Conservation (phyloP, 2,329 filamentous ascomycete genomes). For the Ophiostoma pallidulum region DNA sequence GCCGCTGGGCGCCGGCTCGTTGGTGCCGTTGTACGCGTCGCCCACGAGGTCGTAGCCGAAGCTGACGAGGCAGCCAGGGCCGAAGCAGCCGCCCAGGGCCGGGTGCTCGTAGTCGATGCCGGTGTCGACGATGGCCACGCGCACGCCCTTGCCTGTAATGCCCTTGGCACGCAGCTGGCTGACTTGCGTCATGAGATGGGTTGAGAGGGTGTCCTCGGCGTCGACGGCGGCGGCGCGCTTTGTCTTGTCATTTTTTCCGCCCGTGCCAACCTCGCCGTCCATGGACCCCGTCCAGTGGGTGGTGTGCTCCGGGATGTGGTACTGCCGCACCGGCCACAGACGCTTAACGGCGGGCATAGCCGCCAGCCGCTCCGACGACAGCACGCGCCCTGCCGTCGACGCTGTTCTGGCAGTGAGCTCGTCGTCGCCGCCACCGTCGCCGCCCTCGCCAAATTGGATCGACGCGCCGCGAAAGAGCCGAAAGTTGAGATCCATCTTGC, state of each 20-base stretch:
- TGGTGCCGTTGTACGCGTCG: slow-evolving; percentile 29
- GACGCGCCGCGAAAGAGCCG: slow-evolving; percentile 46
- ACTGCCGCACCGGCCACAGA: slow-evolving; percentile 39
- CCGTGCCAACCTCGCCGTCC: too few relatives aligned
- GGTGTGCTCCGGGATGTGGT: slow-evolving; percentile 34
- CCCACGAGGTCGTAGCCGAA: slow-evolving; percentile 16
- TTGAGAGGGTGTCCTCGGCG: slow-evolving; percentile 34
- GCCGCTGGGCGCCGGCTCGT: slow-evolving; percentile 33
- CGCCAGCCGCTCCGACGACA: slow-evolving; percentile 32
- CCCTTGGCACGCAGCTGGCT: slow-evolving; percentile 41
- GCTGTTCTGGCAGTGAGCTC: too few relatives aligned
- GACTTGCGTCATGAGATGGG: slow-evolving; percentile 48
- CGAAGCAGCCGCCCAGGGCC: slow-evolving; percentile 28
- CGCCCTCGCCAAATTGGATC: slow-evolving; percentile 43
- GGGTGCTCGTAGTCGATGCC: slow-evolving; percentile 21
- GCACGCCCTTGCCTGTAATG: slow-evolving; percentile 41
- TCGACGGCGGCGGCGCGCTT: slow-evolving; percentile 20
- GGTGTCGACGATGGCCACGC: slow-evolving; percentile 44
- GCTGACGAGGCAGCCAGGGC: slow-evolving; percentile 14
- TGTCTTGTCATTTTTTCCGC: too few relatives aligned
- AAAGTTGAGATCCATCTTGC: slow-evolving; percentile 40
- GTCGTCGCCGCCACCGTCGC: too few relatives aligned
- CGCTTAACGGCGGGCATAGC: slow-evolving; percentile 36
- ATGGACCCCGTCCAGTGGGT: slow-evolving; percentile 34
- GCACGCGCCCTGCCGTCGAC: too few relatives aligned